Evolutionary conservation across 2,329 filamentous ascomycete species (phyloP).

Genomic region (Nemania serpens): DNA sequence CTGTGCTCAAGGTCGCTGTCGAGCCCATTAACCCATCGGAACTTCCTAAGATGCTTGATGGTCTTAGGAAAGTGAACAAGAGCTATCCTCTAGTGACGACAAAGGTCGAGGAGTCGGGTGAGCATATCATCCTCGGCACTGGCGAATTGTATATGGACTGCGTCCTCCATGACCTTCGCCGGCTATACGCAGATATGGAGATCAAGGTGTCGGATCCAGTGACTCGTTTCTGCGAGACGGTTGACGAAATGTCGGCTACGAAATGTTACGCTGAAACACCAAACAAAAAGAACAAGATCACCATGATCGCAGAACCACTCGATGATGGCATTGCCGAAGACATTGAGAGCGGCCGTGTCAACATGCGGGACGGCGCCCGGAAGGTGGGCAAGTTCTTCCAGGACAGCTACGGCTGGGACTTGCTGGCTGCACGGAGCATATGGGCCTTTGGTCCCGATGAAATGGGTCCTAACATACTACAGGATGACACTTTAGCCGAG

Average conservation of each 20-base stretch:
- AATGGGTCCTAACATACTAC: constrained; percentile 89
- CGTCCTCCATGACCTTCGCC: constrained; percentile 89
- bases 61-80: constrained; percentile 95
- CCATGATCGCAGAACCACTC: constrained; percentile 95
- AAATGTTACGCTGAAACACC: constrained; percentile 98
- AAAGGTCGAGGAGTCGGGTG: constrained; percentile 96
- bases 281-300: constrained; percentile 99
- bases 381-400: constrained; percentile 97
- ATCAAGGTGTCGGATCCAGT: constrained; percentile 98
- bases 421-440: constrained; percentile 90
- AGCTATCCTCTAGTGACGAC: constrained; percentile 94
- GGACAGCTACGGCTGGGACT: constrained; percentile 95
- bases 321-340: constrained; percentile 94
- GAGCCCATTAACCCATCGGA: constrained; percentile 98
- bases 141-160: constrained; percentile 99
- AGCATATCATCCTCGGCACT: constrained; percentile 93
- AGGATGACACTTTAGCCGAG: constrained; percentile 94
- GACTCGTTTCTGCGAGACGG: constrained; percentile 96
- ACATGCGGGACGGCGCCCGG: constrained; percentile 88
- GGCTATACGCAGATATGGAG: constrained; percentile 98
- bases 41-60: constrained; percentile 97
- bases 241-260: constrained; percentile 94
- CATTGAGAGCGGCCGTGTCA: constrained; percentile 88
- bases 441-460: constrained; percentile 99
- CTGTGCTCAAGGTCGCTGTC: constrained; percentile 95